A percentile compares a stretch with the other conserved stretches of the same genome.
These are phyloP conservation scores for Fusarium globosum DNA, from an alignment of 2,329 filamentous ascomycete genomes.

Conservation along the genomic window DNA sequence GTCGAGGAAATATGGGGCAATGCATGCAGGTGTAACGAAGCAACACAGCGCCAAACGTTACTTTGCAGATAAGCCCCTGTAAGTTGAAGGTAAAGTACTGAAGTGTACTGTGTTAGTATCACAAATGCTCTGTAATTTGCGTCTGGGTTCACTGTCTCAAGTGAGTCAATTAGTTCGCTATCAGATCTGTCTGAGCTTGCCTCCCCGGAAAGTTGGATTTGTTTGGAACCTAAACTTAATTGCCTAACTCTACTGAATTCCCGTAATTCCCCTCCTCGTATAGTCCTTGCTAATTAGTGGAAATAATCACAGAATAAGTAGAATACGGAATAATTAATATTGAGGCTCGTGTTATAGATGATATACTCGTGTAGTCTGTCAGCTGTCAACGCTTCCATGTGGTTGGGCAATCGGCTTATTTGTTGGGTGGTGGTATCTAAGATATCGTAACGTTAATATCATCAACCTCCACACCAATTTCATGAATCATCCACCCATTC, in stretches of 20 bases:
- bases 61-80: slow-evolving; percentile 25
- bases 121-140: neutral
- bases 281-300: neutral
- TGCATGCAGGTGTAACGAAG: slow-evolving; percentile 37
- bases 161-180: slow-evolving; percentile 13
- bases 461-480: slow-evolving; percentile 12
- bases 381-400: slow-evolving; percentile 11
- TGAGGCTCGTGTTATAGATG: neutral
- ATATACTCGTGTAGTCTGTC: neutral
- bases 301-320: neutral
- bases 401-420: neutral
- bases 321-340: neutral
- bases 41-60: slow-evolving; percentile 31
- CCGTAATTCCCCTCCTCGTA: neutral
- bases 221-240: neutral
- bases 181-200: neutral
- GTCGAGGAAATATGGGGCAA: slow-evolving; percentile 19
- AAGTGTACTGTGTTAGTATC: neutral
- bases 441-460: slow-evolving; percentile 34
- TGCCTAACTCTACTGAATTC: neutral
- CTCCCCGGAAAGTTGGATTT: neutral
- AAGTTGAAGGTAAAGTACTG: slow-evolving; percentile 5
- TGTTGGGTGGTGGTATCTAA: neutral
- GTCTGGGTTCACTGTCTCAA: slow-evolving; percentile 1
- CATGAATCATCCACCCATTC: slow-evolving; percentile 41